Evolutionary conservation across 768 basidiomycete species (phyloP), one percentile per base, ranked within the genome.

Genomic region (Pseudohyphozyma bogoriensis): DNA sequence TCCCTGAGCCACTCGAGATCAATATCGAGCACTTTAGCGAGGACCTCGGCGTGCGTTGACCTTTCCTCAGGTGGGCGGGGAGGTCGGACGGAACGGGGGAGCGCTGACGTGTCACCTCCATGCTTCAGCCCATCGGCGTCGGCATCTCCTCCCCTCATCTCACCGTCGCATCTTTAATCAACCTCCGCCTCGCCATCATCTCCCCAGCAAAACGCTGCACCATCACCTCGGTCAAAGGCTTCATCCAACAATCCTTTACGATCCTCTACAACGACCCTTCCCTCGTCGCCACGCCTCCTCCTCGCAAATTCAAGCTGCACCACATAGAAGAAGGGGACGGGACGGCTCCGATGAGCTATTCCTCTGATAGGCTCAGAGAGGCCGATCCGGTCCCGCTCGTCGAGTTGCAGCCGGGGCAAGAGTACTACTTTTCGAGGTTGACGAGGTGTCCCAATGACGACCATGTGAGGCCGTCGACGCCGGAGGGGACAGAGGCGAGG

Each of bases 141-240:
- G 36, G 37, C 15, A 28, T 65, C 24, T 42, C 64, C 2, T 61
- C 59, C 1, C 64, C 64, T 12, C 64, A 65, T 44, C 52, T 65
- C 24, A 65, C 64, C 15, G 55, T 61, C 24, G 47, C 59, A 9
- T 35, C 59, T 2, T 57, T 65, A 8, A 35, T 47, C 49, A 65
- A 61, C 50, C n/a, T 60, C 39, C 56, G 51, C 8, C 20, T 65
- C 15, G 42, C 64, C 3, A 42, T 65, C 1, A 59, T 61, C 26
- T 56, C 56, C 18, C 52, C 64, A 0, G 56, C 60, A 0, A 15
- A 33, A 2, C 20, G 46, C 0, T 40, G 55, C 29, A 42, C 33
- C 8, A 28, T 65, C 56, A 33, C 47, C 24, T 58, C 64, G 22
- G 46, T 65, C 56, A 55, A 52, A 37, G 56, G 47, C 5, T 47